Conservation (phyloP, 805 yeast species). For the Monosporozyma unispora region DNA sequence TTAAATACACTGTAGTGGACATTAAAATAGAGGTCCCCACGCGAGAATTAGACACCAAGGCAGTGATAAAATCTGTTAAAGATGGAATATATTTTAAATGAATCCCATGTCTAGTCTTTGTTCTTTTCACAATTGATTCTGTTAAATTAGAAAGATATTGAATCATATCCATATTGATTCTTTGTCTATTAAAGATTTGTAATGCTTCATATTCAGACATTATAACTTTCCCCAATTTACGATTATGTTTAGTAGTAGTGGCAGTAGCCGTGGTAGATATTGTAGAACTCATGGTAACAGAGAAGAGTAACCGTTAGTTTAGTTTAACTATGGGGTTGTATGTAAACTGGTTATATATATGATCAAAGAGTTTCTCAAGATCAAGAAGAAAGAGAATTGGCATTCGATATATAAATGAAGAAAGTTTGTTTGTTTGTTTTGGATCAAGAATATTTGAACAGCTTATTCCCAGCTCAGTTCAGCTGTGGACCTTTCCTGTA, state of each 20-base stretch:
- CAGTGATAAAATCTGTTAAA: conserved; percentile 57
- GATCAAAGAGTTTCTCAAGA: no score
- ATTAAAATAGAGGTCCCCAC: conserved; percentile 92
- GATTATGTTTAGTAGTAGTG: not conserved
- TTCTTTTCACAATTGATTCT: conserved; percentile 20
- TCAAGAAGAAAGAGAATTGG: no score
- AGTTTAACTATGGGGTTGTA: no score
- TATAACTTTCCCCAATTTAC: not conserved
- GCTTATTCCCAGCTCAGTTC: not conserved
- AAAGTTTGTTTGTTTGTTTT: not conserved
- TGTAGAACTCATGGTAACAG: no score
- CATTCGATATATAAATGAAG: no score
- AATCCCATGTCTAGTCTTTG: conserved; percentile 7
- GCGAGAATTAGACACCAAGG: conserved; percentile 68
- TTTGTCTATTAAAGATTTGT: conserved; percentile 19
- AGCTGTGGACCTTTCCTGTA: no score
- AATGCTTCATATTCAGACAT: conserved; percentile 27
- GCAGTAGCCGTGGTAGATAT: not conserved
- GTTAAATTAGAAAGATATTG: conserved; percentile 21
- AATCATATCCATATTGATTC: conserved; percentile 26
- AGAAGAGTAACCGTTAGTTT: no score
- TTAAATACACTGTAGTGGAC: conserved; percentile 81
- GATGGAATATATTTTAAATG: conserved; percentile 30
- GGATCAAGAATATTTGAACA: not conserved
- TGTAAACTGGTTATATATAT: no score